These are phyloP conservation scores for Cladophialophora bantiana DNA, from an alignment of 2,329 filamentous ascomycete genomes.

Conservation along the genomic window DNA sequence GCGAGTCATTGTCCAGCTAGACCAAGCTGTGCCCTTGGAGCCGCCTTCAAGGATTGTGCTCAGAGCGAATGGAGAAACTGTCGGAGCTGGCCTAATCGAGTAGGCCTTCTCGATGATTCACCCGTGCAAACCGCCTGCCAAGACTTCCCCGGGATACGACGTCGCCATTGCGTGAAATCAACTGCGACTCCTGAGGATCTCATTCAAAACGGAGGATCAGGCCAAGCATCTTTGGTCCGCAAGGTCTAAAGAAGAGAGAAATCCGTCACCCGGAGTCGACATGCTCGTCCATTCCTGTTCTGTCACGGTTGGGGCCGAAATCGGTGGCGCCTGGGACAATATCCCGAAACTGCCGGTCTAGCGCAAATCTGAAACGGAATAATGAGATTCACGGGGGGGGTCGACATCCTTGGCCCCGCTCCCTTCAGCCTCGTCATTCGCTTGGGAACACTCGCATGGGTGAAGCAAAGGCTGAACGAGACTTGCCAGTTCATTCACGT, in stretches of 20 bases:
- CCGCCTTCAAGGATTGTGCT: slow-evolving; percentile 80
- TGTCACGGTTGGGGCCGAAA: background rate
- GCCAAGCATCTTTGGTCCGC: background rate
- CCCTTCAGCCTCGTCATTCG: slow-evolving; percentile 17
- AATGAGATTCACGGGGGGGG: slow-evolving; percentile 22
- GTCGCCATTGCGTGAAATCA: background rate
- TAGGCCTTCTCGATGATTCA: slow-evolving; percentile 44
- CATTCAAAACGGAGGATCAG: background rate
- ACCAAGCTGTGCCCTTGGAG: slow-evolving; percentile 78
- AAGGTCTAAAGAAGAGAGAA: background rate
- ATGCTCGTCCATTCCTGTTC: background rate
- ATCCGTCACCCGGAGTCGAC: background rate
- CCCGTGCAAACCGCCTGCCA: background rate
- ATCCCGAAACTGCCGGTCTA: slow-evolving; percentile 1
- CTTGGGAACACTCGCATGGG: background rate
- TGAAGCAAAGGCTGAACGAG: background rate
- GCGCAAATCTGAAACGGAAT: slow-evolving; percentile 24
- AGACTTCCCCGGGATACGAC: background rate
- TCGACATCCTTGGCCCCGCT: slow-evolving; percentile 16
- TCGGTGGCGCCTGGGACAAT: background rate
- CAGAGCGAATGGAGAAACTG: slow-evolving; percentile 78
- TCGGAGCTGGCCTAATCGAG: slow-evolving; percentile 87
- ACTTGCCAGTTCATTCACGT: background rate
- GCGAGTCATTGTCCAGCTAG: slow-evolving; percentile 76
- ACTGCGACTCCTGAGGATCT: background rate